These are phyloP conservation scores for Warburgia ugandensis DNA, from an alignment of 164 flowering plant genomes.

Conservation along the genomic window DNA sequence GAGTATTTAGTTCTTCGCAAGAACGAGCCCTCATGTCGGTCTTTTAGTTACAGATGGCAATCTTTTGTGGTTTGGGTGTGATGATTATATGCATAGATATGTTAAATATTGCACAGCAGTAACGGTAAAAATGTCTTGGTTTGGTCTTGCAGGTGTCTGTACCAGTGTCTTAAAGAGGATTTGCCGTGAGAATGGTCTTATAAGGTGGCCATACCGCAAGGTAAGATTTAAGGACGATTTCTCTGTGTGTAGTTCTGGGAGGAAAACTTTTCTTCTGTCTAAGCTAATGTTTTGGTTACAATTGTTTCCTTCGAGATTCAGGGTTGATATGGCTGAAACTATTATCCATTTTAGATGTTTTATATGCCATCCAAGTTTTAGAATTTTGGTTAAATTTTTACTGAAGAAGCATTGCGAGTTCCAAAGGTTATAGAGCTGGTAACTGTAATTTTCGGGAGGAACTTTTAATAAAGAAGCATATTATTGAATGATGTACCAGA, in stretches of 20 bases:
- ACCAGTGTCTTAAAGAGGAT: slow-evolving; percentile 39
- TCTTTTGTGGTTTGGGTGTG: not conserved
- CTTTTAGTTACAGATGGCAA: not conserved
- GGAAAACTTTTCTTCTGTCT: not conserved
- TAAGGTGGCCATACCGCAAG: slow-evolving; percentile 57
- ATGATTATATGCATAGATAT: not conserved
- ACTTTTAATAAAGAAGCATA: too few species aligned
- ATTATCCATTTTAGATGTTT: too few species aligned
- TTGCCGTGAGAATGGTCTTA: slow-evolving; percentile 50
- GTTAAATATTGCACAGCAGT: not conserved
- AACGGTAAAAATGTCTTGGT: not conserved
- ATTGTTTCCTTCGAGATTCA: too few species aligned
- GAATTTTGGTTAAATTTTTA: too few species aligned
- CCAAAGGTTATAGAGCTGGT: too few species aligned
- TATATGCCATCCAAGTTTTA: too few species aligned
- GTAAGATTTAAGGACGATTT: slow-evolving; percentile 14
- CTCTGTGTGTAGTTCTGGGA: not conserved
- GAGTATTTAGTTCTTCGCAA: too few species aligned
- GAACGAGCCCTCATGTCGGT: not conserved
- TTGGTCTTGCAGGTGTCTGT: slow-evolving; percentile 35
- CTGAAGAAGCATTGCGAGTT: too few species aligned
- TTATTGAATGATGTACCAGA: too few species aligned
- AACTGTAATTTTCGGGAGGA: too few species aligned
- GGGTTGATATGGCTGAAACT: too few species aligned
- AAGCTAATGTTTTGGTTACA: not conserved